These are phyloP conservation scores for Candida fluviatilis DNA, from an alignment of 805 yeast species.

Conservation along the genomic window DNA sequence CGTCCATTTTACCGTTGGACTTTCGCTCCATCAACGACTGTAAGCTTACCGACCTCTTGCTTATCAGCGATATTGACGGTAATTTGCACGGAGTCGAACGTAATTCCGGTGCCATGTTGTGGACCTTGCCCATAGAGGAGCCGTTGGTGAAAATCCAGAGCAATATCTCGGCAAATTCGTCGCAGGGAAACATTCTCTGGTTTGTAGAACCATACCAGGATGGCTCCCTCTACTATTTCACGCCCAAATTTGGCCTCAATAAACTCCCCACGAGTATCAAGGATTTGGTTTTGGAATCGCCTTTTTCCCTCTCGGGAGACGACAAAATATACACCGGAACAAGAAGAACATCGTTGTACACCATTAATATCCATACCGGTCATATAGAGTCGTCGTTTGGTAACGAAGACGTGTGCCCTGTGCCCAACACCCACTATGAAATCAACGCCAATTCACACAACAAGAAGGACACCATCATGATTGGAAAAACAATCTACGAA, in stretches of 20 bases:
- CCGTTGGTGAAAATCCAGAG: conserved; percentile 52
- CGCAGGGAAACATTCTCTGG: conserved; percentile 51
- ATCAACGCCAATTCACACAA: conserved; percentile 4
- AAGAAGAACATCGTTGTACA: conserved; percentile 68
- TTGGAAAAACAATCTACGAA: conserved; percentile 73
- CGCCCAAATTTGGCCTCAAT: conserved; percentile 69
- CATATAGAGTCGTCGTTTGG: conserved; percentile 70
- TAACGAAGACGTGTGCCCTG: conserved; percentile 27
- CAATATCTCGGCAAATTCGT: conserved; percentile 10
- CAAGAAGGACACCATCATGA: conserved; percentile 39
- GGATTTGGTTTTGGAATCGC: conserved; percentile 76
- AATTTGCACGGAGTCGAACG: conserved; percentile 77
- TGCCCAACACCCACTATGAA: conserved; percentile 22
- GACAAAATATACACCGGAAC: conserved; percentile 88
- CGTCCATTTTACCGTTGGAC: conserved; percentile 29
- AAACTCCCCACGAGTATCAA: conserved; percentile 77
- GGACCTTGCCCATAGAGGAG: conserved; percentile 68
- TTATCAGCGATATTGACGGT: conserved; percentile 84
- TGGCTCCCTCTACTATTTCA: conserved; percentile 79
- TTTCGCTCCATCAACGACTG: conserved; percentile 42
- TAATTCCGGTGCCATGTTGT: conserved; percentile 64
- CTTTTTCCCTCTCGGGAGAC: conserved; percentile 70
- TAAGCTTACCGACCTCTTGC: conserved; percentile 51
- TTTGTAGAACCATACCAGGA: conserved; percentile 88
- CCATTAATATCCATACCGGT: conserved; percentile 73